Evolutionary conservation across 2,329 filamentous ascomycete species (phyloP).

Genomic region (Nemania abortiva): DNA sequence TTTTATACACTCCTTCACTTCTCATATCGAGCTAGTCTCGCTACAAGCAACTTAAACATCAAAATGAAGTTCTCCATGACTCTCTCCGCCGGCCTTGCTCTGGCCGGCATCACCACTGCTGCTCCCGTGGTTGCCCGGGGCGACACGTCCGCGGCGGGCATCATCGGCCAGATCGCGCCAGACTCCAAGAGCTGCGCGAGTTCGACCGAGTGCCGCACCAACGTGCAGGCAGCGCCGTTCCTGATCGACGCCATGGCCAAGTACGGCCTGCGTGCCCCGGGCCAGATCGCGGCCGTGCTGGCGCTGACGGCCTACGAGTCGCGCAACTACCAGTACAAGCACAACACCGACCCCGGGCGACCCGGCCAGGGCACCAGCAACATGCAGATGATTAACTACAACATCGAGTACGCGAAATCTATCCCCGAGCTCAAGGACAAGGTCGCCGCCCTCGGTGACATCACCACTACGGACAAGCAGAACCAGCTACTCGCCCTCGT

Average conservation of each 20-base stretch:
- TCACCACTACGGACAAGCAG: slow-evolving; percentile 43
- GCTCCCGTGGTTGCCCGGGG: slow-evolving; percentile 19
- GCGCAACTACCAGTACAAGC: slow-evolving; percentile 76
- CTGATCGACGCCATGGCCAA: slow-evolving; percentile 68
- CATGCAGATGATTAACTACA: slow-evolving; percentile 63
- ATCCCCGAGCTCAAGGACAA: slow-evolving; percentile 55
- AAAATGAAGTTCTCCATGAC: slow-evolving; percentile 49
- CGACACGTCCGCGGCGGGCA: slow-evolving; percentile 49
- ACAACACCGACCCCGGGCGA: slow-evolving; percentile 68
- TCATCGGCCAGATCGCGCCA: slow-evolving; percentile 66
- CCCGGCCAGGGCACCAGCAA: slow-evolving; percentile 78
- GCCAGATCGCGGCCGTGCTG: slow-evolving; percentile 77
- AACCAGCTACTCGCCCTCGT: slow-evolving; percentile 60
- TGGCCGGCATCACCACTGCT: slow-evolving; percentile 47
- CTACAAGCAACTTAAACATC: slow-evolving; percentile 9
- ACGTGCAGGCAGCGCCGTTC: slow-evolving; percentile 68
- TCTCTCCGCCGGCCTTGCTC: slow-evolving; percentile 41
- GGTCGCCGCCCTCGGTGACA: slow-evolving; percentile 39
- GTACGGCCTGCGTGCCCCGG: slow-evolving; percentile 66
- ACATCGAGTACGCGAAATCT: slow-evolving; percentile 61
- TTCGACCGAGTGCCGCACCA: slow-evolving; percentile 73
- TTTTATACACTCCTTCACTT: slow-evolving; percentile 9
- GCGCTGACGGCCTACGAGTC: slow-evolving; percentile 79
- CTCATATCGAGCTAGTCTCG: slow-evolving; percentile 40
- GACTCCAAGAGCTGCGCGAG: slow-evolving; percentile 64